phyloP scores from a whole-genome alignment of 2,329 filamentous ascomycete species.

The Pseudocercospora crystallina region DNA sequence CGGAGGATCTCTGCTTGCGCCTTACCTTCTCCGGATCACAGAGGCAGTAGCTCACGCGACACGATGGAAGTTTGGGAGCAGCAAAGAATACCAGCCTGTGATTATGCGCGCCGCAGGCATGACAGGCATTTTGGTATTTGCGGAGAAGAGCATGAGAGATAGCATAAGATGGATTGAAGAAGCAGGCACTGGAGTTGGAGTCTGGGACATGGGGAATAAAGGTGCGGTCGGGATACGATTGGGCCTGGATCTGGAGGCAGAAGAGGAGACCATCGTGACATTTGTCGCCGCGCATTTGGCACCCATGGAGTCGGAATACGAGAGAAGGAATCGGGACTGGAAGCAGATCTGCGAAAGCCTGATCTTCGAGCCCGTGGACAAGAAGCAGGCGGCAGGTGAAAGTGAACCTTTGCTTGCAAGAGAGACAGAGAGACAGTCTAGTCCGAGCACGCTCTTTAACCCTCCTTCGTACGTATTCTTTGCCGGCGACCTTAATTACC shows the following conservation, averaged over 20 bases:
- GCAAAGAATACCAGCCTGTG: conserved; percentile 66
- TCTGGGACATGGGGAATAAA: conserved; percentile 92
- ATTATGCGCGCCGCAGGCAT: conserved; percentile 76
- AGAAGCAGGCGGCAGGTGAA: conserved; percentile 9
- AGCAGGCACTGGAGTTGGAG: conserved; percentile 81
- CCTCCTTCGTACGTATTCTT: conserved; percentile 78
- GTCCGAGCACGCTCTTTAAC: conserved; percentile 60
- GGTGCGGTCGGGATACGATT: conserved; percentile 81
- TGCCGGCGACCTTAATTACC: conserved; percentile 92
- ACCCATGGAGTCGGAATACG: conserved; percentile 77
- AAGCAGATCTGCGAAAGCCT: conserved; percentile 75
- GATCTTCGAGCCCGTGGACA: conserved; percentile 57
- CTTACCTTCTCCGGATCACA: conserved; percentile 72
- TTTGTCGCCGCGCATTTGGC: conserved; percentile 88
- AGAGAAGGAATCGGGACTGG: conserved; percentile 84
- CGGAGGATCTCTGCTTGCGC: conserved; percentile 73
- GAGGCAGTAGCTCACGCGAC: conserved; percentile 57
- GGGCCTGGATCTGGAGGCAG: conserved; percentile 48
- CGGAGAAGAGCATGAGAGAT: conserved; percentile 58
- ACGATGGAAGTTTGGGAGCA: conserved; percentile 59
- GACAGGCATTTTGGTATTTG: conserved; percentile 86
- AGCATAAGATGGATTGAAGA: conserved; percentile 67
- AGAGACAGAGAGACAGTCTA: background rate
- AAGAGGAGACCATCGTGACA: conserved; percentile 61
- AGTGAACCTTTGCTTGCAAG: conserved; percentile 17